phyloP scores from a whole-genome alignment of 805 yeast genomes.

The Peterozyma toletana region DNA sequence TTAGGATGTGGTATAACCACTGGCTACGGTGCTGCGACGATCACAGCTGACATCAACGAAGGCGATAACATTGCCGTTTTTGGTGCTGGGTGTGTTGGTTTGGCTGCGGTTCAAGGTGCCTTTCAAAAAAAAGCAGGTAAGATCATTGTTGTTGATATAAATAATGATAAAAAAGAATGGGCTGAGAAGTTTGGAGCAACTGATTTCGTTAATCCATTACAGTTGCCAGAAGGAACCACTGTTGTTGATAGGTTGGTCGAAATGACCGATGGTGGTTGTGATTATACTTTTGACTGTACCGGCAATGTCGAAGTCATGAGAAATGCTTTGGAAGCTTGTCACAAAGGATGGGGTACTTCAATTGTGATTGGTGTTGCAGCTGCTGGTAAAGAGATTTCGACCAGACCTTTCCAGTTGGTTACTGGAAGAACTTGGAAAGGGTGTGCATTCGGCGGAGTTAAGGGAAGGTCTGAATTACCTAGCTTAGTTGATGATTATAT shows the following conservation, averaged over 20 bases:
- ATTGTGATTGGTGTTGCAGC: slow-evolving; percentile 97
- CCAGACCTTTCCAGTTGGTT: slow-evolving; percentile 98
- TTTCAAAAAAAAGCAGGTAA: slow-evolving; percentile 70
- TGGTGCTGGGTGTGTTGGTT: slow-evolving; percentile 97
- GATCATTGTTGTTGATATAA: slow-evolving; percentile 83
- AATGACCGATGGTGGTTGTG: slow-evolving; percentile 95
- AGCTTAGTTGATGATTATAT: slow-evolving; percentile 81
- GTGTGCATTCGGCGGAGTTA: slow-evolving; percentile 99
- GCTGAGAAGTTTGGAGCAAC: slow-evolving; percentile 91
- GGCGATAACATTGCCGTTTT: slow-evolving; percentile 95
- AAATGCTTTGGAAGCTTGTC: slow-evolving; percentile 92
- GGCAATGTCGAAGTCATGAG: slow-evolving; percentile 96
- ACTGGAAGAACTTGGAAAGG: slow-evolving; percentile 99
- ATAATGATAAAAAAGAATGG: slow-evolving; percentile 79
- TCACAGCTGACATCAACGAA: slow-evolving; percentile 82
- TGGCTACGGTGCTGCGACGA: slow-evolving; percentile 95
- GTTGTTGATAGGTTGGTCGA: slow-evolving; percentile 80
- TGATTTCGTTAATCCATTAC: slow-evolving; percentile 82
- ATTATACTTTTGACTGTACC: slow-evolving; percentile 95
- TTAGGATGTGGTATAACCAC: slow-evolving; percentile 99
- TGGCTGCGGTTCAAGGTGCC: slow-evolving; percentile 96
- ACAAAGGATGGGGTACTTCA: slow-evolving; percentile 98
- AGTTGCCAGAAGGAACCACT: slow-evolving; percentile 63
- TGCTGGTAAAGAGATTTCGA: slow-evolving; percentile 93
- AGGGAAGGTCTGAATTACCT: slow-evolving; percentile 95